A percentile compares a stretch with the other conserved stretches of the same genome.
Evolutionary conservation across 2,329 filamentous ascomycete species (phyloP).

Genomic region (Colletotrichum sp.): DNA sequence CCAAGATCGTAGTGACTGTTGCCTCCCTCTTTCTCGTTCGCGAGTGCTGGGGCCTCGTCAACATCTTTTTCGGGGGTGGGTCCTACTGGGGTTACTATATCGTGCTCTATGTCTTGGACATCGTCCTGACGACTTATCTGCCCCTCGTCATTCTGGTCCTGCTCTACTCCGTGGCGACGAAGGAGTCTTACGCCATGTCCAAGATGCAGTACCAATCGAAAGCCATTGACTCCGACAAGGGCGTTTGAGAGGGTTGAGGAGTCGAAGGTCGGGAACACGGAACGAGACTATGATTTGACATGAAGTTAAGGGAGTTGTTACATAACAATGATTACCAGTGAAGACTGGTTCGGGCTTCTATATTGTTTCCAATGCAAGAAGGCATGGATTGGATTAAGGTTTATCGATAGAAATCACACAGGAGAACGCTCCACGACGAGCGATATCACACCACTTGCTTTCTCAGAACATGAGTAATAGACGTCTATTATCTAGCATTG

Average conservation of each 20-base stretch:
- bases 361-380: not conserved
- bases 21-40: not conserved
- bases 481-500: not conserved
- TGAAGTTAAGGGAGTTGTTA: not conserved
- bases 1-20: not conserved
- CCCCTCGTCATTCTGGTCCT: not conserved
- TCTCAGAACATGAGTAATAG: not conserved
- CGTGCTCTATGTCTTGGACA: not conserved
- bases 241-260: not conserved
- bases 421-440: not conserved
- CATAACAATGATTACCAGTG: accelerated
- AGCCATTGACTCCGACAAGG: not conserved
- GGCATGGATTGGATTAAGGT: not conserved
- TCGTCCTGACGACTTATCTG: not conserved
- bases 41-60: not conserved
- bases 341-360: not conserved
- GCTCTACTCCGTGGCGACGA: not conserved
- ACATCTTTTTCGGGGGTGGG: not conserved
- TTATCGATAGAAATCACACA: accelerated
- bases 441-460: not conserved
- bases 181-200: not conserved
- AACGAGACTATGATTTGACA: not conserved
- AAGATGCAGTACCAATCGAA: not conserved
- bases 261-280: accelerated
- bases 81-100: not conserved